Conservation (phyloP, 768 basidiomycete species). For the Tricholoma saponaceum region DNA sequence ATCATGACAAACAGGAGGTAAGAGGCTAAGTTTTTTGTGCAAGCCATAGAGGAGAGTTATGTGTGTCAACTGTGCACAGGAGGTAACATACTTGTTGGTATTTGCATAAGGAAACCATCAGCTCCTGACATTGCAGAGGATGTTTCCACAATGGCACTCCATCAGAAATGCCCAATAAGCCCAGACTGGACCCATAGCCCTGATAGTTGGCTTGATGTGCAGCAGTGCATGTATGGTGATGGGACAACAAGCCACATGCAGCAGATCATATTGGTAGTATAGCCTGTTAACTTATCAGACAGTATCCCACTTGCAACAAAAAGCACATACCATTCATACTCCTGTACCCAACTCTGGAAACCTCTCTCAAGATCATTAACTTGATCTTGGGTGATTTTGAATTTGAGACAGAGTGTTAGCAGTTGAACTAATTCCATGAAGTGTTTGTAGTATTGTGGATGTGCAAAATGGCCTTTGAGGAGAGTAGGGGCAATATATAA, state of each 20-base stretch:
- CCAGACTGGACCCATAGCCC: no score
- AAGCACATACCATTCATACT: conserved; percentile 35
- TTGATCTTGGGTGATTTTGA: conserved; percentile 19
- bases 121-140: conserved; percentile 24
- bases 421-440: conserved; percentile 2
- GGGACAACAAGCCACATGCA: conserved; percentile 21
- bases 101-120: conserved; percentile 27
- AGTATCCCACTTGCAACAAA: neutral
- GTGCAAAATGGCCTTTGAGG: neutral
- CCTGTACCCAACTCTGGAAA: conserved; percentile 31
- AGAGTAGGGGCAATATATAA: neutral
- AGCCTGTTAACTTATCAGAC: conserved; percentile 14
- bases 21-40: conserved; percentile 18
- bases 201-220: neutral
- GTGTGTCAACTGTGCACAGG: conserved; percentile 27
- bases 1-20: neutral
- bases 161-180: conserved; percentile 37
- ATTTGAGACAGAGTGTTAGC: conserved; percentile 20
- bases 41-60: conserved; percentile 24
- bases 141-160: conserved; percentile 32
- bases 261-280: conserved; percentile 28
- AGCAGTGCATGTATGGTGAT: neutral
- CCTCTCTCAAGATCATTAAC: no score
- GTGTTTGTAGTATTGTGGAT: conserved; percentile 28
- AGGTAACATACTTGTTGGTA: conserved; percentile 23